These are phyloP conservation scores for Gyrodon lividus DNA, from an alignment of 768 basidiomycete genomes.

Conservation along the genomic window DNA sequence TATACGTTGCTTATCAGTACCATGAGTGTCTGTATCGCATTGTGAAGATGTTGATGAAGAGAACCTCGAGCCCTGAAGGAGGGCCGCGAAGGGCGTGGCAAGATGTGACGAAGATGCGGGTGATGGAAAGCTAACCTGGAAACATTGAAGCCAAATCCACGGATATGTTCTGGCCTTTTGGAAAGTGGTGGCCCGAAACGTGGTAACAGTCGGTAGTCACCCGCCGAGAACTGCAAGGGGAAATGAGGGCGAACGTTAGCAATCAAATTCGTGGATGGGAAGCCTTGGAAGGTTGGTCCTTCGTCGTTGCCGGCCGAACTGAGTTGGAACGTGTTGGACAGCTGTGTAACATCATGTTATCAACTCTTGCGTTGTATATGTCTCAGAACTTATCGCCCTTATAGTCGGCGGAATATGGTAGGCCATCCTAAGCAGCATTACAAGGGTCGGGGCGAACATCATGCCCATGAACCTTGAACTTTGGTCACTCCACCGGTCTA, in stretches of 20 bases:
- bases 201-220: conserved; percentile 5
- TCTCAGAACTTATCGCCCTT: conserved; percentile 2
- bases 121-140: conserved; percentile 2
- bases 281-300: no score
- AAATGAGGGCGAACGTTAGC: conserved; percentile 4
- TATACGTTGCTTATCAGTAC: no score
- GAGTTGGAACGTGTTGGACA: conserved; percentile 20
- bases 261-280: conserved; percentile 3
- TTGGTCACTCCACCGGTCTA: neutral
- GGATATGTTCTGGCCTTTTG: neutral
- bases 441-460: neutral
- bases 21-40: neutral
- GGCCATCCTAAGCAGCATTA: neutral
- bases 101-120: neutral
- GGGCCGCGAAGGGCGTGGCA: conserved; percentile 11
- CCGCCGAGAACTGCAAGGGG: conserved; percentile 12
- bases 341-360: conserved; percentile 14
- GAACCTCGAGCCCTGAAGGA: neutral
- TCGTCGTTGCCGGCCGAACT: conserved; percentile 18
- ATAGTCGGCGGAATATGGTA: neutral
- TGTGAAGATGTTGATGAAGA: neutral
- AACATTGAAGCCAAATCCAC: neutral
- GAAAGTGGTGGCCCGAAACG: conserved; percentile 2
- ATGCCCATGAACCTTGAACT: neutral
- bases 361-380: conserved; percentile 4